Evolutionary conservation across 306 rosid genomes (phyloP).

Genomic region (Oemleria cerasiformis): DNA sequence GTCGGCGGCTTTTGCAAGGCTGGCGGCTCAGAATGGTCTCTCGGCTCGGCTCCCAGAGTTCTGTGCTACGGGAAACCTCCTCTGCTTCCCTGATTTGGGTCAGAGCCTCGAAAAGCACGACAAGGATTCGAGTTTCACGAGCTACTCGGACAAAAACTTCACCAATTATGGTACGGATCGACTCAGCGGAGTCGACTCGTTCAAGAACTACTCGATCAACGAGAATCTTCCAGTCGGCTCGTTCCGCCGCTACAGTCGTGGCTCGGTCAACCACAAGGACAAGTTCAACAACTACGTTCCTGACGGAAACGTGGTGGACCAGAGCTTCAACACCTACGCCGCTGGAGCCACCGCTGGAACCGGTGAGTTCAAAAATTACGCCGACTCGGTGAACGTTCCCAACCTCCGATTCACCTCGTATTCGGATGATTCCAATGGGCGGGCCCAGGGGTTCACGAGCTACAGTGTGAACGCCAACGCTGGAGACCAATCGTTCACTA

Average conservation of each 20-base stretch:
- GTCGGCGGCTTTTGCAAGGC: conserved; percentile 58
- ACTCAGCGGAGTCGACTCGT: conserved; percentile 61
- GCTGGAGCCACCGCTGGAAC: conserved; percentile 60
- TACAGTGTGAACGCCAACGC: conserved; percentile 75
- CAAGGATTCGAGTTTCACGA: conserved; percentile 45
- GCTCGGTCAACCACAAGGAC: conserved; percentile 59
- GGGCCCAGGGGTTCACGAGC: conserved; percentile 53
- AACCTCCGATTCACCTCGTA: conserved; percentile 63
- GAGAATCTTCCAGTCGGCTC: conserved; percentile 63
- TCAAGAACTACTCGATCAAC: conserved; percentile 63
- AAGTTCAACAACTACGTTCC: conserved; percentile 49
- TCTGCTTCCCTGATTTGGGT: conserved; percentile 62
- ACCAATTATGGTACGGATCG: conserved; percentile 82
- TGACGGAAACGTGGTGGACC: conserved; percentile 66
- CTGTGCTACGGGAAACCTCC: conserved; percentile 76
- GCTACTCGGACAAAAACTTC: conserved; percentile 57
- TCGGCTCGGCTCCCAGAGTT: conserved; percentile 66
- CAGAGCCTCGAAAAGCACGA: conserved; percentile 67
- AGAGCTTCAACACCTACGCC: conserved; percentile 69
- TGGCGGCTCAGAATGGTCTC: conserved; percentile 49
- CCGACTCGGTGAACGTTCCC: conserved; percentile 62
- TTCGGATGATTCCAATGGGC: conserved; percentile 68
- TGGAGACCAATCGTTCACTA: conserved; percentile 65
- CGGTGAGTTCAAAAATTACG: conserved; percentile 64
- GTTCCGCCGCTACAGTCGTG: conserved; percentile 86